Evolutionary conservation across 2,329 filamentous ascomycete species (phyloP), one percentile per base, ranked within the genome.

Genomic region (Daldinia eschscholtzii): DNA sequence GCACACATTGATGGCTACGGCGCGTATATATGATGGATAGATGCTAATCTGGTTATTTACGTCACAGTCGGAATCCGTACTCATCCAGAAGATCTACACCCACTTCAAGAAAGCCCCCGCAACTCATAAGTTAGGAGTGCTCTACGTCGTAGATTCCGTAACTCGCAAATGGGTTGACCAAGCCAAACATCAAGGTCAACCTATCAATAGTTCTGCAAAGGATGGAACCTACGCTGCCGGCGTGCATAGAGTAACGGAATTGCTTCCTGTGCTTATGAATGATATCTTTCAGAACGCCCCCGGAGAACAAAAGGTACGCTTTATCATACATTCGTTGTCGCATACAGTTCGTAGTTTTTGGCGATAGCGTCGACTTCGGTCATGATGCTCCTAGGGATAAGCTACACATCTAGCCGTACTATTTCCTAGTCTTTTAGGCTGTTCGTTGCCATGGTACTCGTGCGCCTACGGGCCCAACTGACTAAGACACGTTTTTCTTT

Each of bases 121-220:
- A 80, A 97, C 94, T 80, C 95, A 99, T 88, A 99, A 99, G 84
- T 88, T 99, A 82, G 96, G 96, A 83, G 94, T 98, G 79, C 91
- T 99, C 84, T 99, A 99, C 91, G 94, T 98, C 84, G 93, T 99
- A 94, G 96, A 99, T 88, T 97, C 95, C 86, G 94, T 99, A 88
- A 95, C 94, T 81, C 93, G 96, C 83, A 95, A 97, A 85, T 99
- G 96, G 95, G 90, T 97, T 85, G 95, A 98, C 81, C 92, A 94
- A 83, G 95, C 96, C 78, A 96, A 94, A 83, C 88, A 91, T 78
- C 88, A 92, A 74, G 93, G 92, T 77, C 94, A 98, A 80, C 83
- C 91, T 78, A 89, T 94, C 81, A 92, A 92, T 83, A 90, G 88
- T 81, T 87, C 89, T 81, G 93, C 94, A 73, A 89, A 91, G 73